A percentile compares a stretch with the other conserved stretches of the same genome.
Evolutionary conservation across 306 rosid species (phyloP).

Genomic region (Castanea crenata): DNA sequence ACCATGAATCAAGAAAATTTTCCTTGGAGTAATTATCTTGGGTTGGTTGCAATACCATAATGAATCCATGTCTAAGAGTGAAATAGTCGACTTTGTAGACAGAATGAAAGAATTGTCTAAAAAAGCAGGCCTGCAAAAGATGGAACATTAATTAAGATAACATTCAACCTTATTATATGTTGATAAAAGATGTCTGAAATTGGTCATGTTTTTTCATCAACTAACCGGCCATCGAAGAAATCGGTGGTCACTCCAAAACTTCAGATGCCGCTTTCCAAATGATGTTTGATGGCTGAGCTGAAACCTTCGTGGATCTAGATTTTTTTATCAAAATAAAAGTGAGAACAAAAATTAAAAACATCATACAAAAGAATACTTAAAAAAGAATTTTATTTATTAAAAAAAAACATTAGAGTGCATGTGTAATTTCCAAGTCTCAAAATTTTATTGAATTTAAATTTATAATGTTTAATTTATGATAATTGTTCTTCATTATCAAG

Average conservation of each 20-base stretch:
- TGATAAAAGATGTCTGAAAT: background rate
- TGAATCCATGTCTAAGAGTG: slow-evolving; percentile 64
- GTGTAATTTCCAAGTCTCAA: too few relatives aligned
- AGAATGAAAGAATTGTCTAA: slow-evolving; percentile 46
- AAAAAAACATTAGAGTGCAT: too few relatives aligned
- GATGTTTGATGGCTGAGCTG: slow-evolving; percentile 56
- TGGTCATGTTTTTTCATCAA: background rate
- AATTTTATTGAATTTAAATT: too few relatives aligned
- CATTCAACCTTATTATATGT: background rate
- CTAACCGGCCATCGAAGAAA: slow-evolving; percentile 48
- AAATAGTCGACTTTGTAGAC: slow-evolving; percentile 54
- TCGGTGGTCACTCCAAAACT: slow-evolving; percentile 42
- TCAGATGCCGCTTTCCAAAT: slow-evolving; percentile 59
- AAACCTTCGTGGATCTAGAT: slow-evolving; percentile 56
- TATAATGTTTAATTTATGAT: too few relatives aligned
- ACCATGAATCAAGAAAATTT: background rate
- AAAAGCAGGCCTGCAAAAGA: slow-evolving; percentile 42
- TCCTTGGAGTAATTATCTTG: background rate
- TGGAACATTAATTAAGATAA: background rate
- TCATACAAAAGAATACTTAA: background rate
- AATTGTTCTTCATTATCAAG: too few relatives aligned
- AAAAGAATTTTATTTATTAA: background rate
- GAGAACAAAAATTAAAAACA: background rate
- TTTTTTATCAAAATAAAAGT: background rate
- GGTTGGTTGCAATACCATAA: slow-evolving; percentile 35